phyloP scores from a whole-genome alignment of 2,329 filamentous ascomycete species.

The Ceratocystiopsis sp. region DNA sequence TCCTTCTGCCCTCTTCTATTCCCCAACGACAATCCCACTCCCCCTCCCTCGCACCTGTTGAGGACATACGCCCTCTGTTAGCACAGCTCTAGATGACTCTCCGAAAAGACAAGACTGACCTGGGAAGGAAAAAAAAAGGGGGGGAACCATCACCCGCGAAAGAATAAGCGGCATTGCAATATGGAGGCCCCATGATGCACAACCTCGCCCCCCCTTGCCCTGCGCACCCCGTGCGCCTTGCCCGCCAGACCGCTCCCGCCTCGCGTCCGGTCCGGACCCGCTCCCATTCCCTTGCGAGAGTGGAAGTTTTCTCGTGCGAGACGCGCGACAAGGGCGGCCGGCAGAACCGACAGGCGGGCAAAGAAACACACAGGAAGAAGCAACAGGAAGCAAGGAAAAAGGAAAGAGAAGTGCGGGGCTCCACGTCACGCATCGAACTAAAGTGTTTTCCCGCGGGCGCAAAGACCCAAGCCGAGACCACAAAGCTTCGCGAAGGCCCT shows the following conservation, averaged over 20 bases:
- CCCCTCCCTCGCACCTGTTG: no score
- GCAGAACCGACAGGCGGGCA: not conserved
- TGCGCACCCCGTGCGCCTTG: not conserved
- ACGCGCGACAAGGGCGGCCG: not conserved
- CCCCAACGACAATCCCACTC: no score
- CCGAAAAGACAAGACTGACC: constrained; percentile 5
- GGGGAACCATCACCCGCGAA: constrained; percentile 10
- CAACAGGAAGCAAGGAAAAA: not conserved
- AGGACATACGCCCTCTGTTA: constrained; percentile 3
- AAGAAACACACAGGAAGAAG: not conserved
- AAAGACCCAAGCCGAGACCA: constrained; percentile 3
- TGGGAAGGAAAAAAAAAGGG: constrained; percentile 5
- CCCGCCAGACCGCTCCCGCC: no score
- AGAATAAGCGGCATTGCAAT: constrained; percentile 14
- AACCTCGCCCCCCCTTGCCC: not conserved
- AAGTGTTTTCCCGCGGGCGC: constrained; percentile 6
- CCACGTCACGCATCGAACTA: constrained; percentile 13
- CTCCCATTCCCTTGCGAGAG: not conserved
- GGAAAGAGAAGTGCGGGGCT: constrained; percentile 1
- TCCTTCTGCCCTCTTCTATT: no score
- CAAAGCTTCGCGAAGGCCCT: constrained; percentile 12
- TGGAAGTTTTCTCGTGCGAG: not conserved
- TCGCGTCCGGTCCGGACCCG: not conserved
- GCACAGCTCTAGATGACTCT: constrained; percentile 1
- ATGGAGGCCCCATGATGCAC: constrained; percentile 3